phyloP scores from a whole-genome alignment of 768 basidiomycete genomes.

The Rickenella mellea region DNA sequence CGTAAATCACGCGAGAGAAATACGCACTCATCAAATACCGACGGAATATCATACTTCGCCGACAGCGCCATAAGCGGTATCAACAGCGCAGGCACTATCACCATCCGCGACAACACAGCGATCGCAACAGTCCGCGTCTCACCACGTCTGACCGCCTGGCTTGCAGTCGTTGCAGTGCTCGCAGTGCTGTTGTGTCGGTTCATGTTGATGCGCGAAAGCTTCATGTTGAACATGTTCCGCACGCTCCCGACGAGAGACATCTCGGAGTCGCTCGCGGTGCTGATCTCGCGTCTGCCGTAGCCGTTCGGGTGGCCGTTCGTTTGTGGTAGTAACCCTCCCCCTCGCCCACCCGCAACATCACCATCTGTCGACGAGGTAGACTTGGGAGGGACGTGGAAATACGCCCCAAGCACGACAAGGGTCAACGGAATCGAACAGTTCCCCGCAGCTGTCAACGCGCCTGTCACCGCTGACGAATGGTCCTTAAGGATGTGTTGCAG shows the following conservation, averaged over 20 bases:
- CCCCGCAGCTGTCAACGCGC: constrained; percentile 58
- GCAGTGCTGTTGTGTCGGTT: not conserved
- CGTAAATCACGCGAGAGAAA: not conserved
- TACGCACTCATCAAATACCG: constrained; percentile 70
- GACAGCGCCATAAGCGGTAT: constrained; percentile 67
- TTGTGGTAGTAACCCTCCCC: constrained; percentile 9
- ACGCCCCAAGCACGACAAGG: constrained; percentile 85
- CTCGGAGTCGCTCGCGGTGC: constrained; percentile 16
- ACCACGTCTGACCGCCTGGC: constrained; percentile 29
- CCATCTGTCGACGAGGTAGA: not conserved
- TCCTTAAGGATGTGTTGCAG: constrained; percentile 62
- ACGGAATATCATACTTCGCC: constrained; percentile 46
- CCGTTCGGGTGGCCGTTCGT: constrained; percentile 1
- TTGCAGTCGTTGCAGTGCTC: constrained; percentile 3
- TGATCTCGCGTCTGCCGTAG: constrained; percentile 2
- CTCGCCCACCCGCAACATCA: constrained; percentile 1
- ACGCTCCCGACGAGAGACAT: constrained; percentile 32
- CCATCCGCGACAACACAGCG: constrained; percentile 77
- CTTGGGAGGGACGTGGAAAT: constrained; percentile 54
- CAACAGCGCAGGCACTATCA: constrained; percentile 70
- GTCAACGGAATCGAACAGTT: constrained; percentile 83
- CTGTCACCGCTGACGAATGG: constrained; percentile 56
- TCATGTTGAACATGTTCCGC: constrained; percentile 31
- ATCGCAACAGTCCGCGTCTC: constrained; percentile 82
- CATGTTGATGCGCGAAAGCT: constrained; percentile 5